Evolutionary conservation across 2,329 filamentous ascomycete species (phyloP).

Genomic region (Cercospora sp.): DNA sequence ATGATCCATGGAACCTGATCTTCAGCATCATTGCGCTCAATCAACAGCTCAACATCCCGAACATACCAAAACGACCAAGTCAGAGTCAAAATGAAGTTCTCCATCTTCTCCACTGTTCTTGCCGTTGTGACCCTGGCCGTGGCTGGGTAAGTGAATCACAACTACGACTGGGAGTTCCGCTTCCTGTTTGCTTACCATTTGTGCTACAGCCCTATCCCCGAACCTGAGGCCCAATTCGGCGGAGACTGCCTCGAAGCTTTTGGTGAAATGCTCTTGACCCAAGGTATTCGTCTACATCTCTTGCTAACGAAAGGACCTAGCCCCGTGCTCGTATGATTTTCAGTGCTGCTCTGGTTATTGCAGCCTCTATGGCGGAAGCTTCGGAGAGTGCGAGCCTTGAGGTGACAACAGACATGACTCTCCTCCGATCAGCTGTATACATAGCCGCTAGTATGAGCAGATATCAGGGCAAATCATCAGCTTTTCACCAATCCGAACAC

Average conservation of each 20-base stretch:
- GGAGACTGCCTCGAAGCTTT: background rate
- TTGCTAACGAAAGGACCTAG: background rate
- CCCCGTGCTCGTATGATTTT: background rate
- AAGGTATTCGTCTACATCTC: background rate
- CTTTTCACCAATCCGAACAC: too few relatives aligned
- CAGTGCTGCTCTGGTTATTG: background rate
- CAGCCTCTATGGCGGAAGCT: background rate
- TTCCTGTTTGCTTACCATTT: background rate
- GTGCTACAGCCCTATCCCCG: background rate
- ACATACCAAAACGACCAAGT: background rate
- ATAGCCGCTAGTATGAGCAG: background rate
- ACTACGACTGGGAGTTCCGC: background rate
- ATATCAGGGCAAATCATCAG: background rate
- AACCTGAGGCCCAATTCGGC: background rate
- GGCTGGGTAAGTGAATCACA: background rate
- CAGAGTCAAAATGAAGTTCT: background rate
- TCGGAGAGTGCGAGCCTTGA: background rate
- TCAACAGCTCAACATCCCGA: background rate
- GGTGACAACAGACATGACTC: background rate
- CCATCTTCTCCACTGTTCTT: background rate
- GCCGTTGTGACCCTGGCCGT: background rate
- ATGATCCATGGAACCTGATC: background rate
- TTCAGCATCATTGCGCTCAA: background rate
- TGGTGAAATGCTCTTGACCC: background rate
- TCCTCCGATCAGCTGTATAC: background rate